Evolutionary conservation across 306 rosid species (phyloP).

Genomic region (Astragalus membranaceus): DNA sequence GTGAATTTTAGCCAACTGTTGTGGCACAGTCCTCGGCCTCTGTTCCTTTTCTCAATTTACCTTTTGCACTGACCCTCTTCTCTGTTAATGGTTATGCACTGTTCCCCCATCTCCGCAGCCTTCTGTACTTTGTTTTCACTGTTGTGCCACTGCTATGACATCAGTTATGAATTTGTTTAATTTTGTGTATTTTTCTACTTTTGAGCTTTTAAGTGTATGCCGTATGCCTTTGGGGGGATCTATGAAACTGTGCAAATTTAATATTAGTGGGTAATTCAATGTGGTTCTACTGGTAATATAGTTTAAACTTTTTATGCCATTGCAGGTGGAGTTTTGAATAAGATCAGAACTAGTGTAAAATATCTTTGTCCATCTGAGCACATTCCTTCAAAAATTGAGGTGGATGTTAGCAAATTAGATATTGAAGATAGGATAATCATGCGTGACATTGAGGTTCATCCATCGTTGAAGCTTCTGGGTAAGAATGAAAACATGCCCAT

Average conservation of each 20-base stretch:
- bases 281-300: slow-evolving; percentile 12
- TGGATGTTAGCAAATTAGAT: slow-evolving; percentile 79
- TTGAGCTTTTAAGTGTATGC: background rate
- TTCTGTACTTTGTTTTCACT: too few relatives aligned
- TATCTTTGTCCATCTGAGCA: slow-evolving; percentile 71
- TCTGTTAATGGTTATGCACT: too few relatives aligned
- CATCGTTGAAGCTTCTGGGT: slow-evolving; percentile 81
- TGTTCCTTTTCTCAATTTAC: too few relatives aligned
- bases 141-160: too few relatives aligned
- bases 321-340: slow-evolving; percentile 66
- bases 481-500: slow-evolving; percentile 73
- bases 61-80: too few relatives aligned
- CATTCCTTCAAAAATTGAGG: slow-evolving; percentile 78
- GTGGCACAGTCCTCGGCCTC: too few relatives aligned
- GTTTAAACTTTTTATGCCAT: slow-evolving; percentile 15
- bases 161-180: too few relatives aligned
- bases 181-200: too few relatives aligned
- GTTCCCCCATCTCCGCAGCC: too few relatives aligned
- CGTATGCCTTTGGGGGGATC: background rate
- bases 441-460: slow-evolving; percentile 59
- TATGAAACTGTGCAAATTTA: background rate
- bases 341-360: slow-evolving; percentile 63
- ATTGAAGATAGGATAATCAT: slow-evolving; percentile 65
- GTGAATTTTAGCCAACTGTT: too few relatives aligned
- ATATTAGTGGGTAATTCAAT: background rate